Conservation (phyloP, 805 yeast genomes). For the Candida silvicultrix region DNA sequence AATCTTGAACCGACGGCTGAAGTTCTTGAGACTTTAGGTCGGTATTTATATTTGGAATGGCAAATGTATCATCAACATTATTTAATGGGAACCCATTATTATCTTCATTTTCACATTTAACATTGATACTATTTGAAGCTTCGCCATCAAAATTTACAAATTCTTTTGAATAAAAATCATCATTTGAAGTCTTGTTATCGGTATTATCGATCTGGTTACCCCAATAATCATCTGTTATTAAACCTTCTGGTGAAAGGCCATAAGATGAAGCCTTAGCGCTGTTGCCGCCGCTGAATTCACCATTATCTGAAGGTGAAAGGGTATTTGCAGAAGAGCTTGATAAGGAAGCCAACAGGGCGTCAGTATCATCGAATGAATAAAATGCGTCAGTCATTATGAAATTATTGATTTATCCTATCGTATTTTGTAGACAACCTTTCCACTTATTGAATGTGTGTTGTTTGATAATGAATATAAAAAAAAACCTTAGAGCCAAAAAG, state of each 20-base stretch:
- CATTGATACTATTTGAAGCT: not conserved
- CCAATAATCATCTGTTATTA: conserved; percentile 4
- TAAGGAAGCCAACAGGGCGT: conserved; percentile 21
- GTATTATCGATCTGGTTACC: not conserved
- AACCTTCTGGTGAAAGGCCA: conserved; percentile 15
- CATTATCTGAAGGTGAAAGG: conserved; percentile 18
- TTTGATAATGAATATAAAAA: too few relatives aligned
- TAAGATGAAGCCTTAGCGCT: conserved; percentile 17
- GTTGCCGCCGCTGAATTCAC: conserved; percentile 5
- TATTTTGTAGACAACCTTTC: too few relatives aligned
- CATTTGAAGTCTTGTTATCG: not conserved
- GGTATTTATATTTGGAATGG: not conserved
- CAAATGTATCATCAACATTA: not conserved
- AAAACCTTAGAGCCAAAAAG: too few relatives aligned
- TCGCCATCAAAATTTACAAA: not conserved
- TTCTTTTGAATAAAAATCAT: not conserved
- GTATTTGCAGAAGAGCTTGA: conserved; percentile 17
- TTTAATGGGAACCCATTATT: not conserved
- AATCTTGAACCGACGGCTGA: too few relatives aligned
- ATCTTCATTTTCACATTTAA: not conserved
- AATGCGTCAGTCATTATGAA: not conserved
- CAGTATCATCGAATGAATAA: conserved; percentile 23
- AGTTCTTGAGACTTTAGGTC: not conserved
- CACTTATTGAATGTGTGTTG: too few relatives aligned
- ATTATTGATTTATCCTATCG: too few relatives aligned